These are phyloP conservation scores for Physcomitrium patens DNA, from an alignment of 225 moss, liverwort and hornwort genomes.

Conservation along the genomic window DNA sequence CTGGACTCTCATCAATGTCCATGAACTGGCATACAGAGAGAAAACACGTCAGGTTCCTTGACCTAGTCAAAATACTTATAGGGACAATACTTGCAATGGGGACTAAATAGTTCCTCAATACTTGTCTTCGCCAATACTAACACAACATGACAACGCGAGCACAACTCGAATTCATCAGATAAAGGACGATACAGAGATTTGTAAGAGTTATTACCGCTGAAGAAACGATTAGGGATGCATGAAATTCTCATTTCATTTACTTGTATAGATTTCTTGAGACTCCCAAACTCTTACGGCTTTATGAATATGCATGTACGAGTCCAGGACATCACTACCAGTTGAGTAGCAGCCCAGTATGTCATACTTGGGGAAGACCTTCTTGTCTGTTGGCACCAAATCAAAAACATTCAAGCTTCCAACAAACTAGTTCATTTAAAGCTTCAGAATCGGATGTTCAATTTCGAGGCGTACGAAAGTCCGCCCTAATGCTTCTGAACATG, in stretches of 20 bases:
- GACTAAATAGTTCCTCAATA: conserved; percentile 1
- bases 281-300: too few species aligned
- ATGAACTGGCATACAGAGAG: conserved; percentile 65
- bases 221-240: not conserved
- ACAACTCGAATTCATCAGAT: conserved; percentile 1
- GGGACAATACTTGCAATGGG: conserved; percentile 19
- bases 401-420: too few species aligned
- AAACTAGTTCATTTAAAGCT: too few species aligned
- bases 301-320: too few species aligned
- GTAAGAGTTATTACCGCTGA: not conserved
- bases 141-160: not conserved
- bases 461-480: too few species aligned
- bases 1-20: conserved; percentile 99
- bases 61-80: conserved; percentile 12
- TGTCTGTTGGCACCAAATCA: too few species aligned
- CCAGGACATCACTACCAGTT: too few species aligned
- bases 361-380: too few species aligned
- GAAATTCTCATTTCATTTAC: not conserved
- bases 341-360: too few species aligned
- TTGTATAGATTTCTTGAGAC: too few species aligned
- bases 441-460: too few species aligned
- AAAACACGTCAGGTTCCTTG: conserved; percentile 36
- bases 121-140: not conserved
- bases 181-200: not conserved
- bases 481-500: too few species aligned